Evolutionary conservation across 805 yeast genomes (phyloP).

Genomic region (Scheffersomyces stipitis): DNA sequence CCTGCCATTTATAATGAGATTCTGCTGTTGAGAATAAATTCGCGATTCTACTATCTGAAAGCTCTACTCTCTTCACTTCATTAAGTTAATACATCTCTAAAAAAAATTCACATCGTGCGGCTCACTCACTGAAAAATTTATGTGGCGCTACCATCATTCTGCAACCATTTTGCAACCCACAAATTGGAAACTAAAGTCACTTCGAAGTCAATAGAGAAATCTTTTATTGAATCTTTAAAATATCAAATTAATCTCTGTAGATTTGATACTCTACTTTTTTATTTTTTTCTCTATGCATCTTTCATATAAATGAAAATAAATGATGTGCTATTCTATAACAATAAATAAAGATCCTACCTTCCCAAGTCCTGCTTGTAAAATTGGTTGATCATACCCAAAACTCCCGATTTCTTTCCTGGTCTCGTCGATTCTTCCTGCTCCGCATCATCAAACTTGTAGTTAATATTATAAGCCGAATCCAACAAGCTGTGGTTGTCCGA

Average conservation of each 20-base stretch:
- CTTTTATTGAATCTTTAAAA: too few species aligned
- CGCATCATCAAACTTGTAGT: conserved; percentile 22
- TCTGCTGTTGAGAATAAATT: not conserved
- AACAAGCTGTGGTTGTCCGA: conserved; percentile 10
- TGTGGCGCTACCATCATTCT: not conserved
- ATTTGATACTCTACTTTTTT: too few species aligned
- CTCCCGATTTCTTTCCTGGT: conserved; percentile 49
- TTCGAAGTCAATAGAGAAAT: too few species aligned
- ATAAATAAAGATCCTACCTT: too few species aligned
- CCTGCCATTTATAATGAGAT: conserved; percentile 59
- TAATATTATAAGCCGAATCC: conserved; percentile 29
- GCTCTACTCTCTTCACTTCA: too few species aligned
- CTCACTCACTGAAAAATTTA: not conserved
- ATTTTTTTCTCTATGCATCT: too few species aligned
- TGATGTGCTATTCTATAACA: too few species aligned
- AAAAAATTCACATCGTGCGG: conserved; percentile 4
- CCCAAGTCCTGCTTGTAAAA: conserved; percentile 60
- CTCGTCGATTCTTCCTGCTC: conserved; percentile 34
- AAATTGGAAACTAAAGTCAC: too few species aligned
- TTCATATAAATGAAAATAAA: too few species aligned
- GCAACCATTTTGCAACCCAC: too few species aligned
- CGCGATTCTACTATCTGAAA: not conserved
- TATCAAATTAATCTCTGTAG: too few species aligned
- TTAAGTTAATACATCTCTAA: not conserved
- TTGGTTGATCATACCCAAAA: conserved; percentile 77